Evolutionary conservation across 176 grass and related monocot genomes (phyloP).

Genomic region (Chloris gayana): DNA sequence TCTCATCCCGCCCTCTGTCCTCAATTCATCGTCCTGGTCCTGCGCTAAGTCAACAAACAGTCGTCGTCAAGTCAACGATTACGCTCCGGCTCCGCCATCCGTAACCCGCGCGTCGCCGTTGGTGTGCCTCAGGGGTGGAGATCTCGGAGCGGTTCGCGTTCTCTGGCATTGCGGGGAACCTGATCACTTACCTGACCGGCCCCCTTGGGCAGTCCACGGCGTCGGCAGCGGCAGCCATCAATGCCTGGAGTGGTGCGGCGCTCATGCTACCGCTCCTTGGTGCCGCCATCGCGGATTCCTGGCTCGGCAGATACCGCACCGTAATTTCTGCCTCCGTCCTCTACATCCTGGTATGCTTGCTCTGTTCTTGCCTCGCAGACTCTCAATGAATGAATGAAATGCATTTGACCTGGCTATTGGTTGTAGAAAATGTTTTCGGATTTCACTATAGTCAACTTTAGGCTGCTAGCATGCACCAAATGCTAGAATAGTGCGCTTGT

Average conservation of each 20-base stretch:
- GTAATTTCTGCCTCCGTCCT: conserved; percentile 47
- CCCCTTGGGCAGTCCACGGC: conserved; percentile 56
- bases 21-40: background rate
- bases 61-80: background rate
- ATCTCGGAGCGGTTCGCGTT: conserved; percentile 58
- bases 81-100: background rate
- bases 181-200: conserved; percentile 71
- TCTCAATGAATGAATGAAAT: background rate
- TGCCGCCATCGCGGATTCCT: conserved; percentile 62
- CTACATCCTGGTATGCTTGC: conserved; percentile 54
- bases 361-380: background rate
- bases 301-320: conserved; percentile 62
- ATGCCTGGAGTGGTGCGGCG: conserved; percentile 45
- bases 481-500: background rate
- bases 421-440: background rate
- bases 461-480: background rate
- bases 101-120: background rate
- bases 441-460: background rate
- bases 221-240: conserved; percentile 55
- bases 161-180: conserved; percentile 54
- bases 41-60: background rate
- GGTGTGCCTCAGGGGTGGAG: conserved; percentile 50
- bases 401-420: background rate
- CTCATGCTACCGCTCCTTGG: conserved; percentile 61
- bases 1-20: background rate